Evolutionary conservation across 2,329 filamentous ascomycete genomes (phyloP), one percentile per base, ranked within the genome.

Genomic region (Cercospora brassicicola): DNA sequence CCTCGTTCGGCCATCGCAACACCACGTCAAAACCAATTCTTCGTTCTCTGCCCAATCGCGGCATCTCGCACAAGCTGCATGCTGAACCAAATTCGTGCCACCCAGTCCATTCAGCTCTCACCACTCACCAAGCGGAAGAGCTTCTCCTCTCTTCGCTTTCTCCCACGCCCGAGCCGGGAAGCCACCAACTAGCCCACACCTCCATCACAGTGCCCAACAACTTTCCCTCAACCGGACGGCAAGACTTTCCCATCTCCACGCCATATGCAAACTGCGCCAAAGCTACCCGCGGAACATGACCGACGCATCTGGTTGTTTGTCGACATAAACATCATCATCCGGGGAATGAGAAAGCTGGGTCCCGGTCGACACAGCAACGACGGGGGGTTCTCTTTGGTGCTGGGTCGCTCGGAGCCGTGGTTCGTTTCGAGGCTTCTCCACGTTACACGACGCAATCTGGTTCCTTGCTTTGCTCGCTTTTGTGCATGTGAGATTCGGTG

Each of bases 321-420:
- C 26, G 13, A 53, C 60, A 48, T 28, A 55, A 62, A 42, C 39
- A 33, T 53, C 42, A 39, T 39, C 36, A 7, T 39, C 36, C 36
- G 36, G 36, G 36, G 20, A 11, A 28, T 26, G 59, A 61, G 23
- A 45, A 63, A 13, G 15, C 45, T 63, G 60, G 42, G 36, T 51
- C 45, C 60, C 60, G 60, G 60, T 63, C 60, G 60, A 63, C 60
- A 55, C 30, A 39, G 60, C 60, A 63, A 63, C 48, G 48, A 53
- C 20, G 11, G 23, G 20, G 13, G 48, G 11, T 11, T 28, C 23
- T 53, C 26, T 51, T 20, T 20, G 45, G 45, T 11, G 36, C 13
- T 39, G 11, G 20, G 45, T 23, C 23, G 20, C 6, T 15, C 48
- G 20, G 48, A 53, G 18, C 48, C 48, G 13, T 28, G 48, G 48